These are phyloP conservation scores for Xerocomus spinulosus DNA, from an alignment of 768 basidiomycete species.

Conservation along the genomic window DNA sequence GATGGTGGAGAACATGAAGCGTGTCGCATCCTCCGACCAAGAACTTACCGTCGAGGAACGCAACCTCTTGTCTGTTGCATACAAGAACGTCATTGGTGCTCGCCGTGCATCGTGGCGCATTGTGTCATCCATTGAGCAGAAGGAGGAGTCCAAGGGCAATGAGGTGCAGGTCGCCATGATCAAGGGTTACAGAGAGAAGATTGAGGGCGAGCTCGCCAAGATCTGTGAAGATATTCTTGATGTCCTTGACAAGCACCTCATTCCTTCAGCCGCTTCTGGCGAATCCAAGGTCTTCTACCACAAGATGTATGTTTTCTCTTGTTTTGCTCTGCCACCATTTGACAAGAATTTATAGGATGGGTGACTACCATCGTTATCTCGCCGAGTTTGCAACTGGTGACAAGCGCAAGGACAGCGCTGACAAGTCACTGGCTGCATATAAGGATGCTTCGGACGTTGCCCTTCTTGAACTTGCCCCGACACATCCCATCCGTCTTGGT, in stretches of 20 bases:
- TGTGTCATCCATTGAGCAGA: constrained; percentile 97
- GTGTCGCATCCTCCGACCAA: constrained; percentile 94
- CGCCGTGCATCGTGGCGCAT: constrained; percentile 98
- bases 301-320: constrained; percentile 73
- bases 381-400: constrained; percentile 98
- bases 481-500: constrained; percentile 97
- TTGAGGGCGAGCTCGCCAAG: constrained; percentile 93
- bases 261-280: constrained; percentile 92
- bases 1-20: constrained; percentile 99
- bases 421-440: constrained; percentile 96
- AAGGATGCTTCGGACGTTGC: constrained; percentile 98
- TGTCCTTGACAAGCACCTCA: constrained; percentile 96
- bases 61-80: constrained; percentile 94
- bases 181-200: constrained; percentile 97
- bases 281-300: constrained; percentile 99
- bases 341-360: constrained; percentile 65
- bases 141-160: constrained; percentile 98
- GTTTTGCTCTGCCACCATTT: neutral
- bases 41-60: constrained; percentile 98
- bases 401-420: constrained; percentile 94
- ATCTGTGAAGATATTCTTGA: constrained; percentile 99
- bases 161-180: constrained; percentile 96
- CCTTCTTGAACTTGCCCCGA: constrained; percentile 90
- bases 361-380: constrained; percentile 98
- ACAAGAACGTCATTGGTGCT: constrained; percentile 99